Percentiles rank a stretch among this genome's conserved stretches.
Evolutionary conservation across 2,329 filamentous ascomycete species (phyloP).

Genomic region (Paraphaeosphaeria minitans): DNA sequence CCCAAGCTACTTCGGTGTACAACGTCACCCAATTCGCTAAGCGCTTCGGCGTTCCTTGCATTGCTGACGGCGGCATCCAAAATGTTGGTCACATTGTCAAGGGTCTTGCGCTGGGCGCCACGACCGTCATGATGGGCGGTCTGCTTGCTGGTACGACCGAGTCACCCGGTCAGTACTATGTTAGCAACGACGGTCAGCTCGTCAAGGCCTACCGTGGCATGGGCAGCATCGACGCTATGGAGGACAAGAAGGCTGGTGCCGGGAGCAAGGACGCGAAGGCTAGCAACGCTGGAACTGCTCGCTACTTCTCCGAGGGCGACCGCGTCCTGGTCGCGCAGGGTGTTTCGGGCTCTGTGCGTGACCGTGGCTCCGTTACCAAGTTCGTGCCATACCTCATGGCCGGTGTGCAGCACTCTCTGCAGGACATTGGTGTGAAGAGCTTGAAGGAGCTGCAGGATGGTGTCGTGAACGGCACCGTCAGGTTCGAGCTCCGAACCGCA

Average conservation of each 20-base stretch:
- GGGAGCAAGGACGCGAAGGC: slow-evolving; percentile 71
- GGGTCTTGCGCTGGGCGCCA: slow-evolving; percentile 90
- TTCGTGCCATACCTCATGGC: slow-evolving; percentile 96
- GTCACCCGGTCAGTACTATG: slow-evolving; percentile 94
- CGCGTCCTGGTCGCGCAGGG: slow-evolving; percentile 94
- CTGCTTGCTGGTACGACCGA: slow-evolving; percentile 96
- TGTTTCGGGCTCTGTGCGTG: slow-evolving; percentile 84
- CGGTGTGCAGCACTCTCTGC: slow-evolving; percentile 95
- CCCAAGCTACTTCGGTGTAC: slow-evolving; percentile 91
- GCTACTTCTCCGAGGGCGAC: slow-evolving; percentile 98
- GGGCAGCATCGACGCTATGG: slow-evolving; percentile 99
- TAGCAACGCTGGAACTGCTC: slow-evolving; percentile 91
- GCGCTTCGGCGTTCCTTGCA: slow-evolving; percentile 94
- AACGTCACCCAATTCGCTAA: slow-evolving; percentile 88
- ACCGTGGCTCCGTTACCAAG: slow-evolving; percentile 86
- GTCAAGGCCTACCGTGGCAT: slow-evolving; percentile 99
- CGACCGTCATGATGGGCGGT: slow-evolving; percentile 99
- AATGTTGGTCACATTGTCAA: slow-evolving; percentile 99
- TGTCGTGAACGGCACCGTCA: slow-evolving; percentile 74
- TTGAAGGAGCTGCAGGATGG: slow-evolving; percentile 75
- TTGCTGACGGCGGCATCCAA: slow-evolving; percentile 96
- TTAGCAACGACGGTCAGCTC: slow-evolving; percentile 94
- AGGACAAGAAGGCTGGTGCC: slow-evolving; percentile 91
- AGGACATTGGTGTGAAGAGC: slow-evolving; percentile 89
- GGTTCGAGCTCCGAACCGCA: slow-evolving; percentile 92